These are phyloP conservation scores for Blastocystis sp. DNA, from an alignment of 352 stramenopile genomes.

Conservation along the genomic window DNA sequence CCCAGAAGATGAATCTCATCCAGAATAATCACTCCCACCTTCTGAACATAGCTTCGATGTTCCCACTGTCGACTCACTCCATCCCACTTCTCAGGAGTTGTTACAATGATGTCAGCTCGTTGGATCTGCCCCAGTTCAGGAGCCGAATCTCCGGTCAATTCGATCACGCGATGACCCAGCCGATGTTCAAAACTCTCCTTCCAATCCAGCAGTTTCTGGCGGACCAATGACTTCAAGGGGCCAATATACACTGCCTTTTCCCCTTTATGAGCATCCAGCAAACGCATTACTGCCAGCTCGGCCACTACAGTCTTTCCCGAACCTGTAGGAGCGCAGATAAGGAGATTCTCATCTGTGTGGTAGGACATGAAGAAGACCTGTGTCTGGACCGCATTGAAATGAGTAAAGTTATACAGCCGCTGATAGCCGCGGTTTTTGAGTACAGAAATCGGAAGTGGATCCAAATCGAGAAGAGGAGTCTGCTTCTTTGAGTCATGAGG, in stretches of 20 bases:
- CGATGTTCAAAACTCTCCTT: slow-evolving; percentile 79
- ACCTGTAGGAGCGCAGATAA: slow-evolving; percentile 90
- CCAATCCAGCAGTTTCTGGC: slow-evolving; percentile 92
- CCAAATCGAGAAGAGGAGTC: slow-evolving; percentile 84
- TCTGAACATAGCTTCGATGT: slow-evolving; percentile 71
- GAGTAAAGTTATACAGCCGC: slow-evolving; percentile 66
- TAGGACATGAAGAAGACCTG: slow-evolving; percentile 94
- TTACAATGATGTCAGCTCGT: slow-evolving; percentile 88
- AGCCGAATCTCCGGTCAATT: slow-evolving; percentile 90
- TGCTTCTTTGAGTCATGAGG: slow-evolving; percentile 68
- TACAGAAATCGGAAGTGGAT: slow-evolving; percentile 84
- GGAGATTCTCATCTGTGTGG: slow-evolving; percentile 85
- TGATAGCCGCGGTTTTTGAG: slow-evolving; percentile 80
- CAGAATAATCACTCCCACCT: slow-evolving; percentile 82
- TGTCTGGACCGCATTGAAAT: slow-evolving; percentile 90
- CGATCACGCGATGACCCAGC: slow-evolving; percentile 77
- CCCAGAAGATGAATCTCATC: slow-evolving; percentile 95
- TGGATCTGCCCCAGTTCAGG: slow-evolving; percentile 83
- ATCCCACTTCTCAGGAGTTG: slow-evolving; percentile 96
- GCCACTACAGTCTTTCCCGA: slow-evolving; percentile 89
- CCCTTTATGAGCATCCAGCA: slow-evolving; percentile 71
- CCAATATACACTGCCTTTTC: slow-evolving; percentile 92
- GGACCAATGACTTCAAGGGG: slow-evolving; percentile 88
- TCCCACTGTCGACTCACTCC: slow-evolving; percentile 83
- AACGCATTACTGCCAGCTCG: slow-evolving; percentile 89